Evolutionary conservation across 2,329 filamentous ascomycete species (phyloP), one percentile per base, ranked within the genome.

Genomic region (Lecanicillium sp.): DNA sequence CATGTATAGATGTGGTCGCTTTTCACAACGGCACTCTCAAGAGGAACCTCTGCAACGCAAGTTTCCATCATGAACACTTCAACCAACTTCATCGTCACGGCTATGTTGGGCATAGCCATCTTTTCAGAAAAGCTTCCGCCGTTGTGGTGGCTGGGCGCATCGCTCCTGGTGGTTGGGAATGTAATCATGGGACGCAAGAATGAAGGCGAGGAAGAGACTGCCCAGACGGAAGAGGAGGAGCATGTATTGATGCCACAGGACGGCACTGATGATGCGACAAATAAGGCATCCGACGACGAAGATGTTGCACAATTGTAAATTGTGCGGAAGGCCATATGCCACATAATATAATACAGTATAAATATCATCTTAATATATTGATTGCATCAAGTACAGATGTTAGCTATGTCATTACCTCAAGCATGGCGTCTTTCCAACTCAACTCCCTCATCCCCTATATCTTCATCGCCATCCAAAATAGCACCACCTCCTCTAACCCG

Each of bases 61-160:
- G 85, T 89, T 35, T 82, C 78, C 48, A 82, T 90, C 56, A 78
- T 90, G 58, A 90, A 90, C 59, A 89, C 85, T 3, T 86, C 82
- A 12, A 72, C 82, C 41, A 90, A 90, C 62, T 90, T 90, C 58
- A 72, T 90, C 61, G 61, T 87, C 44, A 89, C 85, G 0, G 85
- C 85, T 7, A 47, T 89, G 6, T 66, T 89, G 15, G 84, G 85
- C 18, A 66, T 75, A 36, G 58, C 75, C 42, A 77, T 90, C 48
- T 90, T 90, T 58, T 70, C 74, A 17, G 85, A 90, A 62, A 61
- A 68, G 2, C 62, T 90, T 19, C 83, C 84, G 1, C 77, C 75
- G 9, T 62, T 87, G 29, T 90, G 85, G 85, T 89, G 83, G 78
- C 61, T 79, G 5, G 85, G 85, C 11, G 85, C 85, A 0, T 66